Base-by-base conservation (phyloP, 2,329 filamentous ascomycete genomes). In the Corynespora cassiicola region DNA sequence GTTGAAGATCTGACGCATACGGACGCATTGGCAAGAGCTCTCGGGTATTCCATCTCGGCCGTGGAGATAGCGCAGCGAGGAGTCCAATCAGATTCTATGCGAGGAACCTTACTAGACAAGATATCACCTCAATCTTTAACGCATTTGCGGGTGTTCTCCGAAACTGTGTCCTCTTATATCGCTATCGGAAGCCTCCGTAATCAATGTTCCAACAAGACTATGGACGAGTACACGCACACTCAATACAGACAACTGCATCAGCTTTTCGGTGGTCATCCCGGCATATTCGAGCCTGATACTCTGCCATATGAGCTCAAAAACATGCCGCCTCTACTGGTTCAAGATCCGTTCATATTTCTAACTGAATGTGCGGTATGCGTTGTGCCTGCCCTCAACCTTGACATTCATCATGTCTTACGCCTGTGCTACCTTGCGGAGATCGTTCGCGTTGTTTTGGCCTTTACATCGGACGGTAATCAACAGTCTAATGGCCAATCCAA, bases 51-150 rank as follows among this genome's bases (percentile, higher is more conserved):
- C 0, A 90, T 99, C 42, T 86, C 90, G 7, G 85, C 90, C 0
- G 84, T 88, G 4, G 94, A 99, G 70, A 96, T 97, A 50, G 86
- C 91, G 48, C 90, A 96, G 65, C 86, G 94, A 54, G 94, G 94
- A 6, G 76, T 90, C 3, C 87, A 89, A 54, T 83, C 84, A 15
- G 81, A 87, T 49, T 79, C 81, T 30, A 36, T 61, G 16, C 86
- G 88, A 36, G 78, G 83, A 66, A 92, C 87, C 5, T 72, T 97
- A 29, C 70, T 97, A 14, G 87, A 92, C 51, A 90, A 86, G 57
- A 86, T 97, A 34, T 86, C 94, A 0, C 87, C 92, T 39, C 85
- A 95, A 63, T 80, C 82, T 2, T 74, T 99, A 43, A 94, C 88
- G 2, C 90, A 97, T 63, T 76, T 99, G 18, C 87, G 91, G 31